phyloP scores from a whole-genome alignment of 179 eudicot genomes.

The Drosera spatulata region DNA sequence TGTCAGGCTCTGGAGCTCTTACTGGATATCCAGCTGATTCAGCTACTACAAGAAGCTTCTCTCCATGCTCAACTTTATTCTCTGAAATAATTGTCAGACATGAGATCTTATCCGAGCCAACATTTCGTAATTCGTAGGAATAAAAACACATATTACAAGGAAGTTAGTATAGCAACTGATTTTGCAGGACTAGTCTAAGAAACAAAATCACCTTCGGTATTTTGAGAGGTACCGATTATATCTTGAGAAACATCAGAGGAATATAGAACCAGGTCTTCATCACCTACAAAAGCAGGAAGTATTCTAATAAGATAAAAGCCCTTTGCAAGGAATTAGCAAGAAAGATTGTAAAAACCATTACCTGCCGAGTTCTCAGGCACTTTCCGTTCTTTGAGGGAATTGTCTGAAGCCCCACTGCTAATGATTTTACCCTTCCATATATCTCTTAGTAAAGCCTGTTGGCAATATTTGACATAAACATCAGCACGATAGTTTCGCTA shows the following conservation, averaged over 20 bases:
- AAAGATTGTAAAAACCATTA: slow-evolving; percentile 8
- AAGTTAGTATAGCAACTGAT: not conserved
- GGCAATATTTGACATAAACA: slow-evolving; percentile 5
- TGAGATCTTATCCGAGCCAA: not conserved
- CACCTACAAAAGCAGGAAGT: slow-evolving; percentile 4
- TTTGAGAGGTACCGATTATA: slow-evolving; percentile 15
- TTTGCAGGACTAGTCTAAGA: not conserved
- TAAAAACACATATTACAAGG: not conserved
- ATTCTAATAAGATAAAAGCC: not conserved
- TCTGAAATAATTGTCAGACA: slow-evolving; percentile 10
- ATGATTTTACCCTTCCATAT: slow-evolving; percentile 68
- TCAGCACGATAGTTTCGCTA: not conserved
- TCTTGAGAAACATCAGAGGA: slow-evolving; percentile 24
- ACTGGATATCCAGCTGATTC: slow-evolving; percentile 13
- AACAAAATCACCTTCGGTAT: slow-evolving; percentile 11
- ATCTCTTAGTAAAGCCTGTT: slow-evolving; percentile 54
- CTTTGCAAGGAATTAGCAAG: not conserved
- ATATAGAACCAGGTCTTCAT: slow-evolving; percentile 18
- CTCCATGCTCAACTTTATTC: slow-evolving; percentile 15
- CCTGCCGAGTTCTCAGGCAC: slow-evolving; percentile 42
- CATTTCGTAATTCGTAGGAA: too few species aligned
- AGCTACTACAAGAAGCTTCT: slow-evolving; percentile 14
- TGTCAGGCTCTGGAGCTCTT: slow-evolving; percentile 10
- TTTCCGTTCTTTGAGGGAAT: slow-evolving; percentile 33
- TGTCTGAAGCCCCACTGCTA: slow-evolving; percentile 45